These are phyloP conservation scores for Medakamo hakoo DNA, from an alignment of 139 green algal genomes.

Conservation along the genomic window DNA sequence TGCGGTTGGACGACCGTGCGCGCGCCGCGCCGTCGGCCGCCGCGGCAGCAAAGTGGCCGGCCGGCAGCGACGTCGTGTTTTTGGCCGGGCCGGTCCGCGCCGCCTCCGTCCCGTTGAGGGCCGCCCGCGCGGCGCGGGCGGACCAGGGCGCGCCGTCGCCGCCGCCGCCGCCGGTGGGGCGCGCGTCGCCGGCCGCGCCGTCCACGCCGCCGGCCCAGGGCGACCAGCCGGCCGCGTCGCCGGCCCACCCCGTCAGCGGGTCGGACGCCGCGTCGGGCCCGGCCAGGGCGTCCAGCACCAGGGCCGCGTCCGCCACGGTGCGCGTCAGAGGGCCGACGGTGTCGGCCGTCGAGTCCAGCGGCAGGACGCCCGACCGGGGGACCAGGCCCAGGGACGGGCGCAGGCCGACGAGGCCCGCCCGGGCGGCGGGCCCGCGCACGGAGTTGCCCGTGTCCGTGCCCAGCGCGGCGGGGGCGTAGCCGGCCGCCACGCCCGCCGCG, in stretches of 20 bases:
- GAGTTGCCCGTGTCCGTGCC: constrained; percentile 44
- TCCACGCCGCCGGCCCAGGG: not conserved
- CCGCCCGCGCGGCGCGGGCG: too few relatives aligned
- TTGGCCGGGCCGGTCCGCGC: too few relatives aligned
- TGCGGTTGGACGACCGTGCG: too few relatives aligned
- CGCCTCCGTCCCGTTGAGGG: too few relatives aligned
- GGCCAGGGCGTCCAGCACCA: constrained; percentile 25
- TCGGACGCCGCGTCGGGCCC: not conserved
- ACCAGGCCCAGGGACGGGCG: constrained; percentile 44
- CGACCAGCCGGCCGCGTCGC: not conserved
- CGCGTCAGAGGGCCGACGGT: constrained; percentile 20
- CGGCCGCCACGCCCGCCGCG: constrained; percentile 28
- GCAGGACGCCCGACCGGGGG: constrained; percentile 8
- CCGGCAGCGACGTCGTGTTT: too few relatives aligned
- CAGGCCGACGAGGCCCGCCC: constrained; percentile 37
- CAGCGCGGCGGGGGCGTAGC: constrained; percentile 17
- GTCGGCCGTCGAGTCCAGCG: constrained; percentile 14
- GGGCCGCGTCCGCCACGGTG: constrained; percentile 35
- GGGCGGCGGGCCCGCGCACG: constrained; percentile 34
- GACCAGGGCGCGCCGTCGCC: too few relatives aligned
- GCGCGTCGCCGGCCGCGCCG: too few relatives aligned
- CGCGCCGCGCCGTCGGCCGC: too few relatives aligned
- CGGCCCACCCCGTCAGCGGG: not conserved
- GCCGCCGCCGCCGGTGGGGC: too few relatives aligned
- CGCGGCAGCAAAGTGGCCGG: too few relatives aligned